Evolutionary conservation across 2,329 filamentous ascomycete species (phyloP).

Genomic region (Aspergillus intermedius): DNA sequence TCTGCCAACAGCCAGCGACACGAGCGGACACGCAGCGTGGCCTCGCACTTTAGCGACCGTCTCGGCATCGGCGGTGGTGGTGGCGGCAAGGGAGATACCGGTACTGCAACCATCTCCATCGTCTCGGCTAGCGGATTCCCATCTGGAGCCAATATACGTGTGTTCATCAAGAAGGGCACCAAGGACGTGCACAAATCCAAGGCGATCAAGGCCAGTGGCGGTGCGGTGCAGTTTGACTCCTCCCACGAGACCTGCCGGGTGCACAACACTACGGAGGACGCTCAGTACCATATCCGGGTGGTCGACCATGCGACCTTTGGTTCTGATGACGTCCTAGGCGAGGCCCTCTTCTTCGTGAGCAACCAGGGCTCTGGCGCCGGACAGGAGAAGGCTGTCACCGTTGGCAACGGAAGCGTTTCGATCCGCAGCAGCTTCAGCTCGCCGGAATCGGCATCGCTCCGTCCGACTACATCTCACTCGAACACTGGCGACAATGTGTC

Average conservation of each 20-base stretch:
- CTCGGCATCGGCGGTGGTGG: constrained; percentile 44
- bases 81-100: constrained; percentile 54
- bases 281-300: constrained; percentile 78
- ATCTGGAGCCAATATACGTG: constrained; percentile 68
- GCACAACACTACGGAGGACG: constrained; percentile 65
- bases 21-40: constrained; percentile 42
- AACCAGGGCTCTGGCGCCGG: constrained; percentile 61
- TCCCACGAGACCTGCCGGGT: constrained; percentile 68
- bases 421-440: constrained; percentile 65
- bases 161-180: constrained; percentile 62
- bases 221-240: constrained; percentile 59
- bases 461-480: constrained; percentile 33
- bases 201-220: constrained; percentile 65
- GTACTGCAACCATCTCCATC: constrained; percentile 73
- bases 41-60: constrained; percentile 44
- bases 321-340: constrained; percentile 75
- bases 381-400: constrained; percentile 64
- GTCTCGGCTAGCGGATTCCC: constrained; percentile 74
- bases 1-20: constrained; percentile 32
- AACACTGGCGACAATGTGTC: constrained; percentile 20
- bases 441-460: constrained; percentile 37
- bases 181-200: constrained; percentile 91
- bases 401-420: constrained; percentile 66
- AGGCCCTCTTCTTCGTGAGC: constrained; percentile 84
- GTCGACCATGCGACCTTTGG: constrained; percentile 82